Evolutionary conservation across 495 filamentous ascomycete species (phyloP).

Genomic region (Pyrenula massariospora): DNA sequence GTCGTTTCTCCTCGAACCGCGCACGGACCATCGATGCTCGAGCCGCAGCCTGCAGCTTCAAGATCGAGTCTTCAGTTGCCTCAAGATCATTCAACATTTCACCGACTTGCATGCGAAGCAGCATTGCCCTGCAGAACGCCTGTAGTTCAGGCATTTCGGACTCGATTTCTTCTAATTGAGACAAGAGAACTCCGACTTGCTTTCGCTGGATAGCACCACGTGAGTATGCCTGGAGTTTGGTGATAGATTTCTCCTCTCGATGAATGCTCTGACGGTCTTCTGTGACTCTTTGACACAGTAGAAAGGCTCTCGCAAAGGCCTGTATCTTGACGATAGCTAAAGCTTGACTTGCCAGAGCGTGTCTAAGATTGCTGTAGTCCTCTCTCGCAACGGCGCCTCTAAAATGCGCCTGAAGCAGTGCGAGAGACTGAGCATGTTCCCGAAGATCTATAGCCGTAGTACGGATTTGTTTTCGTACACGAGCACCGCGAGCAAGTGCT

Average conservation of each 20-base stretch:
- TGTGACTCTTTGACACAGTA: conserved; percentile 28
- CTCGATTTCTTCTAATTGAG: conserved; percentile 69
- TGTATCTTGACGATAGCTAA: conserved; percentile 31
- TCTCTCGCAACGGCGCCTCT: not conserved
- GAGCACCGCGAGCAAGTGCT: conserved; percentile 27
- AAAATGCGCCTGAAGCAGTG: conserved; percentile 14
- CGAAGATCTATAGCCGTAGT: conserved; percentile 16
- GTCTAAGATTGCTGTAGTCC: not conserved
- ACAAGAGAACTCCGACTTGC: conserved; percentile 58
- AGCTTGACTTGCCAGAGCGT: not conserved
- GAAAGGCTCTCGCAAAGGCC: conserved; percentile 28
- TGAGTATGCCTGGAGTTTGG: conserved; percentile 60
- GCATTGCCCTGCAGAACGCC: conserved; percentile 62
- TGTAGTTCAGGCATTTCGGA: conserved; percentile 62
- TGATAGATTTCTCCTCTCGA: conserved; percentile 38
- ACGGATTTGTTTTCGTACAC: conserved; percentile 13
- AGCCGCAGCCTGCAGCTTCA: conserved; percentile 62
- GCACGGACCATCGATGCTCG: conserved; percentile 63
- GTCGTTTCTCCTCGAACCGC: conserved; percentile 71
- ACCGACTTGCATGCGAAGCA: conserved; percentile 60
- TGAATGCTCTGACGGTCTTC: conserved; percentile 42
- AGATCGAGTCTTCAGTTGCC: conserved; percentile 61
- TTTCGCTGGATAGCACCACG: conserved; percentile 67
- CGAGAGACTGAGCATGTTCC: conserved; percentile 16
- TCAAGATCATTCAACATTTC: conserved; percentile 63